phyloP scores from a whole-genome alignment of 2,329 filamentous ascomycete genomes.

The Diaporthe vexans region DNA sequence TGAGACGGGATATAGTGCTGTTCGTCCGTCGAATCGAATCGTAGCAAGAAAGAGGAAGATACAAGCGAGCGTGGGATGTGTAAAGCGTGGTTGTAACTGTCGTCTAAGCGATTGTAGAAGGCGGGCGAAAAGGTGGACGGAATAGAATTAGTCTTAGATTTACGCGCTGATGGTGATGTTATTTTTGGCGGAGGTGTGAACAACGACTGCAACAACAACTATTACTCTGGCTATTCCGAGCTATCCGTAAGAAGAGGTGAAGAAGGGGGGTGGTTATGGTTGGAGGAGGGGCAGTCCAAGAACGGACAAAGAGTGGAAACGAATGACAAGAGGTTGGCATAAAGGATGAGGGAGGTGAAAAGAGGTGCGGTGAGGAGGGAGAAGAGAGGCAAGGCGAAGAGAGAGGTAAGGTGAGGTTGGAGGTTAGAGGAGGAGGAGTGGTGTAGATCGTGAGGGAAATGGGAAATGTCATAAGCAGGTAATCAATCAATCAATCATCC shows the following conservation, averaged over 20 bases:
- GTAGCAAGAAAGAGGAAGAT: not conserved
- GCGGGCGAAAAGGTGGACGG: not conserved
- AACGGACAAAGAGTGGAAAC: constrained; percentile 19
- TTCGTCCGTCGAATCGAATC: not conserved
- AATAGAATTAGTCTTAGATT: constrained; percentile 31
- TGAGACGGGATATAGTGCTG: not conserved
- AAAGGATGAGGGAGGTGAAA: constrained; percentile 14
- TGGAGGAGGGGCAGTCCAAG: not conserved
- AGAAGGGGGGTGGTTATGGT: not conserved
- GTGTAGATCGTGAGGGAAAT: constrained; percentile 10
- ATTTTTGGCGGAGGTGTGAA: constrained; percentile 1
- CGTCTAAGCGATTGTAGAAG: constrained; percentile 13
- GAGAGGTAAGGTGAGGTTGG: constrained; percentile 13
- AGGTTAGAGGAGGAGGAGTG: not conserved
- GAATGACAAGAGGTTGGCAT: constrained; percentile 27
- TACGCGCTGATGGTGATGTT: constrained; percentile 28
- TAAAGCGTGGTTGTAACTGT: not conserved
- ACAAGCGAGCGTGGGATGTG: constrained; percentile 9
- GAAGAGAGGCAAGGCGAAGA: constrained; percentile 20
- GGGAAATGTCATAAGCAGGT: constrained; percentile 29
- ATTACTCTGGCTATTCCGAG: constrained; percentile 22
- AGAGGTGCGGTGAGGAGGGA: not conserved
- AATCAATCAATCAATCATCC: constrained; percentile 19
- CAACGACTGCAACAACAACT: constrained; percentile 17
- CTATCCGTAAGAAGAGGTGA: constrained; percentile 14